These are phyloP conservation scores for Chalciporus pseudorubinellus DNA, from an alignment of 768 basidiomycete genomes.

Conservation along the genomic window DNA sequence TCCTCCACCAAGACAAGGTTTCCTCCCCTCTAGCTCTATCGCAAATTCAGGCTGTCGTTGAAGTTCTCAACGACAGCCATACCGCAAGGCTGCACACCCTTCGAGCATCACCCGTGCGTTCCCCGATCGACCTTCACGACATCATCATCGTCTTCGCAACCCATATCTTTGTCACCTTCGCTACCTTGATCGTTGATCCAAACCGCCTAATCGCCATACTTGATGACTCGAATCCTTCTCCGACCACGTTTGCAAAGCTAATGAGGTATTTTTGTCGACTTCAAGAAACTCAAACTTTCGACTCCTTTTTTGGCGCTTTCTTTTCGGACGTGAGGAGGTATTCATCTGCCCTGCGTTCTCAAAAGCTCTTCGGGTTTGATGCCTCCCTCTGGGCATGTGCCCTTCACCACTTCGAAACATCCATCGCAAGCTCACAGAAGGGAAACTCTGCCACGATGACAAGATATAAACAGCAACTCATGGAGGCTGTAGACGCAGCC, in stretches of 20 bases:
- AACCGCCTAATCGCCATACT: conserved; percentile 25
- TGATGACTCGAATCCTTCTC: conserved; percentile 25
- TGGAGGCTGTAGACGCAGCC: conserved; percentile 49
- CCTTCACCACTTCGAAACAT: conserved; percentile 45
- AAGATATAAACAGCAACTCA: conserved; percentile 39
- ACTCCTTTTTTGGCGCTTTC: conserved; percentile 23
- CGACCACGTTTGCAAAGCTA: conserved; percentile 32
- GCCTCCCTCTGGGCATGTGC: conserved; percentile 54
- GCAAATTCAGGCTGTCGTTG: conserved; percentile 14
- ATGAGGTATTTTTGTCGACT: conserved; percentile 20
- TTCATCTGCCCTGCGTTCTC: conserved; percentile 31
- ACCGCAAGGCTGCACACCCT: conserved; percentile 17
- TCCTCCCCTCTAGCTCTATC: background rate
- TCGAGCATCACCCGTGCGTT: conserved; percentile 5
- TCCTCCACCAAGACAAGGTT: conserved; percentile 1
- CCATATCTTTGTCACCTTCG: conserved; percentile 16
- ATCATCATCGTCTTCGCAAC: conserved; percentile 22
- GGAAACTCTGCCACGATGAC: conserved; percentile 26
- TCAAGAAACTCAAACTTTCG: conserved; percentile 8
- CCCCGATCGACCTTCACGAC: conserved; percentile 23
- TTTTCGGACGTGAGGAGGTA: conserved; percentile 22
- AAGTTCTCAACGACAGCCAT: conserved; percentile 28
- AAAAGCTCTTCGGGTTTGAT: conserved; percentile 41
- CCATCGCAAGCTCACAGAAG: conserved; percentile 21
- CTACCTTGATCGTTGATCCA: conserved; percentile 4